These are phyloP conservation scores for Beauveria scarabaeidicola DNA, from an alignment of 2,329 filamentous ascomycete genomes.

Conservation along the genomic window DNA sequence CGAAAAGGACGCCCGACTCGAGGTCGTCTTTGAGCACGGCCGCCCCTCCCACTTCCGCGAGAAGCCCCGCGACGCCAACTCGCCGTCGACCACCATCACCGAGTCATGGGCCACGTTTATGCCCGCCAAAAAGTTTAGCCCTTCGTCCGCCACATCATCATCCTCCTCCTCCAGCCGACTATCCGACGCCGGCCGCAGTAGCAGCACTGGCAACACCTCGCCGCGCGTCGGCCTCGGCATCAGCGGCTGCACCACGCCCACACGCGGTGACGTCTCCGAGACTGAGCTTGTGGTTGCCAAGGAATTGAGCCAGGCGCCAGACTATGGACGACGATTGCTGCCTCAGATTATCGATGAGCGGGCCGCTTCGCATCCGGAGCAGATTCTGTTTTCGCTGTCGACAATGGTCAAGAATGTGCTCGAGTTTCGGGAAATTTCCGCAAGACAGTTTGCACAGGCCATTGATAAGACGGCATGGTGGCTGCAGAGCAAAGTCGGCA, in stretches of 20 bases:
- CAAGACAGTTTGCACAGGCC: conserved; percentile 18
- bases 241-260: background rate
- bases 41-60: conserved; percentile 18
- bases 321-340: conserved; percentile 18
- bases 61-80: background rate
- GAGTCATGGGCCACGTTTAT: conserved; percentile 3
- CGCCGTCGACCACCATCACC: background rate
- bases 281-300: background rate
- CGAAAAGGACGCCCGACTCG: conserved; percentile 15
- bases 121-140: background rate
- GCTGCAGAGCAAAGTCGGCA: conserved; percentile 17
- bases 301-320: background rate
- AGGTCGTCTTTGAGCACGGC: conserved; percentile 18
- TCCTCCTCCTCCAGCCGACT: background rate
- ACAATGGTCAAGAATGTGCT: conserved; percentile 12
- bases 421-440: conserved; percentile 18
- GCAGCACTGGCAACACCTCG: background rate
- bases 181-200: background rate
- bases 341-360: conserved; percentile 22
- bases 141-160: background rate
- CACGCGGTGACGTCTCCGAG: background rate
- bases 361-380: conserved; percentile 19
- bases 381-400: conserved; percentile 19
- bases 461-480: conserved; percentile 25
- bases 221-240: background rate